Evolutionary conservation across 495 filamentous ascomycete genomes (phyloP), one percentile per base, ranked within the genome.

Genomic region (Podospora pseudopauciseta): DNA sequence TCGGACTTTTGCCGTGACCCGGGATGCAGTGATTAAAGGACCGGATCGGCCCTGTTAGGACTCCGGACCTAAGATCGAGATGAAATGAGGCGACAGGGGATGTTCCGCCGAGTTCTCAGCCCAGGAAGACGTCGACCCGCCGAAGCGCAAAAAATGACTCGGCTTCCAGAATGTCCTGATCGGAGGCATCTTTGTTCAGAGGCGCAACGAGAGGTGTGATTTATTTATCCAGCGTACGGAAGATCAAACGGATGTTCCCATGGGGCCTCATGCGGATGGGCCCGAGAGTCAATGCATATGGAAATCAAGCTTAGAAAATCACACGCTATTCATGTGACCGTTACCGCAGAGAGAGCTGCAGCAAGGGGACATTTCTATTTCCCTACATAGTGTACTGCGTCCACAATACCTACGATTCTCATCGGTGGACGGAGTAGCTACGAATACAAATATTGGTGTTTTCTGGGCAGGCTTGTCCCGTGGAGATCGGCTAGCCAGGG

Each of bases 201-300:
- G 19, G n/a, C 18, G 55, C 55, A 49, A 49, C 18, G 34, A 57
- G 20, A 57, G 44, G 19, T 61, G 18, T 34, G 30, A 62, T 73
- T 34, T 23, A 58, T 73, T 71, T 72, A 68, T 63, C 67, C 67
- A 70, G 60, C 30, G 64, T 60, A 60, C 63, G 67, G 69, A 55
- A 27, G 53, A 72, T 74, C 72, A 74, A 72, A 74, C 72, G 19
- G 39, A 49, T 44, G 28, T 6, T 23, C 32, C 23, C 32, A 49
- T 57, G 68, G 55, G 55, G 59, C 61, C 55, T 53, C n/a, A 44
- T 66, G 64, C 56, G 56, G 68, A 60, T 32, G 23, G 58, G 20
- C 32, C 63, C 62, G 58, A 57, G 64, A 13, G 56, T 6, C 54
- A 49, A 64, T 68, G 66, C 66, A 30, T 5, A 20, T 15, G 23